Base-by-base conservation (phyloP, 2,329 filamentous ascomycete genomes). In the Mariannaea sp. region DNA sequence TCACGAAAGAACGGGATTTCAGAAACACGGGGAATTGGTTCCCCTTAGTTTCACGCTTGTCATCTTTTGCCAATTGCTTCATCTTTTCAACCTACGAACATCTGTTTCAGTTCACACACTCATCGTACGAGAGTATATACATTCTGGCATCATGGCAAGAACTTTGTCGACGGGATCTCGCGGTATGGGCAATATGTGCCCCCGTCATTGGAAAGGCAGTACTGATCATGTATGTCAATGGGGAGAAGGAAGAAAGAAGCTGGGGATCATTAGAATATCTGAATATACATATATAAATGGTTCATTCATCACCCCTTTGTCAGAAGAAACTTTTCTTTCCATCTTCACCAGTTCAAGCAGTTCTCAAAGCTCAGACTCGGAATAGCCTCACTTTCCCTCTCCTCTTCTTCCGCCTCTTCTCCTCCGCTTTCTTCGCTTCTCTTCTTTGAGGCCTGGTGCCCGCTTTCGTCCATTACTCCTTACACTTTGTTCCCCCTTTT, bases 231-330 rank as follows among this genome's bases (percentile, higher is more conserved):
- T 20, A 13, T 12, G 29, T 22, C 14, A 19, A n/a, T 35, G 42
- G 9, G 27, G 16, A 17, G 35, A 19, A 32, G 30, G 8, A 30
- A n/a, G n/a, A n/a, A n/a, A n/a, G n/a, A n/a, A n/a, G n/a, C n/a
- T n/a, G n/a, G n/a, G n/a, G n/a, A n/a, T n/a, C n/a, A n/a, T n/a
- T n/a, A n/a, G n/a, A n/a, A n/a, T n/a, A n/a, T n/a, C n/a, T n/a
- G n/a, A n/a, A n/a, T n/a, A n/a, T n/a, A n/a, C n/a, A n/a, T 60
- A 60, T 59, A 54, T 59, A 58, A 47, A 52, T 50, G 45, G 19
- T 27, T 26, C n/a, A n/a, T 16, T 51, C 16, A 35, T 46, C 19
- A 26, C 53, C 47, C n/a, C n/a, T n/a, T n/a, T n/a, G 36, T 16
- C 17, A 46, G 19, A 14, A 49, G 14, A 41, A 2, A 41, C 5